Conservation (phyloP, 2,329 filamentous ascomycete species). For the Colletotrichum abscissum region DNA sequence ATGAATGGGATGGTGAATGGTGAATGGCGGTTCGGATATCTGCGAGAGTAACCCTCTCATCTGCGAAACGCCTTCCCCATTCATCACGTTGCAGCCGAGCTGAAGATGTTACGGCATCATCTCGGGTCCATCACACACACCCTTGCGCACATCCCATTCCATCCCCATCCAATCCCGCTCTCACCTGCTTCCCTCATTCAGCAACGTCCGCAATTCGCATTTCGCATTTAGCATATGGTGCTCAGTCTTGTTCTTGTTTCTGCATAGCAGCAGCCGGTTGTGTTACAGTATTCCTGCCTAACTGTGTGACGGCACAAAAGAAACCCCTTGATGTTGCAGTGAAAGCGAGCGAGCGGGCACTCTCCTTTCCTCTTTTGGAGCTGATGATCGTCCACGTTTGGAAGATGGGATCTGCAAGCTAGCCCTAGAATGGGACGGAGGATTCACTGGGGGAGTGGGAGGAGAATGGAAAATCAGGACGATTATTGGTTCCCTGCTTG, state of each 20-base stretch:
- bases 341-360: conserved; percentile 14
- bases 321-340: conserved; percentile 16
- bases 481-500: conserved; percentile 4
- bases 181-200: neutral
- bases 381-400: conserved; percentile 3
- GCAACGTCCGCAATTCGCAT: conserved; percentile 1
- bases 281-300: neutral
- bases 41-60: no score
- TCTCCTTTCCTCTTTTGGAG: neutral
- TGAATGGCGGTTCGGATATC: no score
- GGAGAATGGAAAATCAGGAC: neutral
- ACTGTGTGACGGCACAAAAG: neutral
- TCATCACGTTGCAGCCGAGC: conserved; percentile 17
- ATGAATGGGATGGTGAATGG: neutral
- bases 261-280: conserved; percentile 9
- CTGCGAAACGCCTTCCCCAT: conserved; percentile 1
- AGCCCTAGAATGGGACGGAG: neutral
- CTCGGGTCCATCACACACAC: neutral
- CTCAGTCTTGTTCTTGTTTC: neutral
- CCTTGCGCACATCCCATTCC: no score
- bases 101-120: conserved; percentile 22
- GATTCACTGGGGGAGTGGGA: neutral
- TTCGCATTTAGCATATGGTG: neutral
- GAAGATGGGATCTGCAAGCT: conserved; percentile 2
- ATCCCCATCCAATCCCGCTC: neutral